Base-by-base conservation (phyloP, 768 basidiomycete species). In the Boletus subcaerulescens region DNA sequence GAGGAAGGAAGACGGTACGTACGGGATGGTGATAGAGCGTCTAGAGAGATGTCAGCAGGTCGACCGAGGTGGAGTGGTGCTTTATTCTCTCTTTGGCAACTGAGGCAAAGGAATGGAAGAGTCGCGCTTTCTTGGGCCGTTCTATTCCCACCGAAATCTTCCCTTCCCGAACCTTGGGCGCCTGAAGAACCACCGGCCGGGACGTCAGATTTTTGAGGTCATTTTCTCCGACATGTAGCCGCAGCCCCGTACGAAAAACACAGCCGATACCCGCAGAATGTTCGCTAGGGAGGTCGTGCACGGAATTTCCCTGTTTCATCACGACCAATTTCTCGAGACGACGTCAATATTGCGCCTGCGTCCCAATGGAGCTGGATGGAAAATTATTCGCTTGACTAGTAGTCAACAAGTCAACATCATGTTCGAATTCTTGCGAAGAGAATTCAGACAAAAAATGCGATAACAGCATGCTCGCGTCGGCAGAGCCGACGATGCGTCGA, bases 1-100 rank as follows among this genome's bases (percentile, higher is more conserved):
- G 20, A 41, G 55, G 52, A 54, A 22, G 54, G 50, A 55, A 43
- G 50, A n/a, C n/a, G n/a, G 50, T 38, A 65, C 56, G n/a, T 31
- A 63, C 61, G 22, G 47, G 54, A 60, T 31, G 68, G 68, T 59
- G 63, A 52, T 69, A 63, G 66, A 65, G 70, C 64, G 70, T 60
- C 55, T 59, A 59, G 51, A 52, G 20, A 29, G 38, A 29, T 43
- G 59, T 56, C 52, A 60, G 58, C 55, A 53, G 59, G 60, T 58
- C 43, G 63, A 45, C 57, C 64, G 67, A 55, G 64, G 41, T 49
- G 52, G 52, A 63, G 50, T 41, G 6, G 53, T 62, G 64, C 70
- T 70, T 70, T 70, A 71, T 70, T 58, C 69, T 70, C 66, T 57
- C 57, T 72, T 72, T 72, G 69, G 69, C 41, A 72, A 66, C 52